Base-by-base conservation (phyloP, 208 protist species). In the Trypanosoma lewisi region DNA sequence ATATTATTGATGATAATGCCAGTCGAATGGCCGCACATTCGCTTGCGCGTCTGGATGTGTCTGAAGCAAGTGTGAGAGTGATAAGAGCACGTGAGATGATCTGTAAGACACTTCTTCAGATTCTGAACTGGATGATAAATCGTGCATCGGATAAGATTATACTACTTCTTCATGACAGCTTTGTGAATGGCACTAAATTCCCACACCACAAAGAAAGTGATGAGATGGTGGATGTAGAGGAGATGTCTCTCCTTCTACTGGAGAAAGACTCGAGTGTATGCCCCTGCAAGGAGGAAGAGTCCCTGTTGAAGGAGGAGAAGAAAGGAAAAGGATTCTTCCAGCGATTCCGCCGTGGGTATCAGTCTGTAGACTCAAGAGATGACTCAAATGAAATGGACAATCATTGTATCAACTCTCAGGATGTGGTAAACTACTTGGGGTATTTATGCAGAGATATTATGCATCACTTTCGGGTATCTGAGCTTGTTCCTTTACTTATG, bases 61-160 rank as follows among this genome's bases (percentile, higher is more conserved):
- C 65, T 4, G 75, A 79, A 19, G 78, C 75, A 62, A 84, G 70
- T 45, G 44, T 85, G 41, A 67, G 73, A 30, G 66, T 92, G 12
- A 79, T 85, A 61, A 63, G 68, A 23, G 62, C 78, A 19, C 81
- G 85, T 47, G 77, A 87, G 75, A 81, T 88, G 76, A 75, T 88
- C 50, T 92, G 81, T 54, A 62, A 68, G 45, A 74, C 75, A 2
- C 68, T 91, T 48, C 55, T 75, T 21, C 59, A 77, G 19, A 28
- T 73, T 0, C 67, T 88, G 14, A 66, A 79, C 17, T 82, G 75
- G 42, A 73, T 64, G n/a, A 66, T 77, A 33, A 65, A 77, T 31
- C 68, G 56, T 9, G 71, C 66, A 0, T 79, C 85, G 14, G 82
- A 92, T 60, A 75, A 80, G 53, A 69, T 92, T 9, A 92, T 83